Percentiles rank a stretch among this genome's conserved stretches.
phyloP scores from a whole-genome alignment of 2,329 filamentous ascomycete genomes.

The Thielaviopsis punctulata region DNA sequence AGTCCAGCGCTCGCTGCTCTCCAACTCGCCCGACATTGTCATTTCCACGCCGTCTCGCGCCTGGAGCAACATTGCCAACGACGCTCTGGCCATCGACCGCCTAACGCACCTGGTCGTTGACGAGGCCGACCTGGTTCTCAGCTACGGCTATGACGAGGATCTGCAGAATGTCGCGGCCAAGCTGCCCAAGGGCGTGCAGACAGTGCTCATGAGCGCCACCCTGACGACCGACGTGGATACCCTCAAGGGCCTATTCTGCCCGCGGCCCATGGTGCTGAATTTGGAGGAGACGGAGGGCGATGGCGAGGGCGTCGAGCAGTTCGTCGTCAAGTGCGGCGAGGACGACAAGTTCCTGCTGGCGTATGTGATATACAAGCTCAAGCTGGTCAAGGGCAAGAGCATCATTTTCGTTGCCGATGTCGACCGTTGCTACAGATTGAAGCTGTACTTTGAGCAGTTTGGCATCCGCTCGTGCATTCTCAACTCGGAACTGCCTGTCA shows the following conservation, averaged over 20 bases:
- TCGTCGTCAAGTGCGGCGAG: slow-evolving; percentile 78
- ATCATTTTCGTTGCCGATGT: slow-evolving; percentile 60
- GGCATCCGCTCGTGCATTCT: slow-evolving; percentile 84
- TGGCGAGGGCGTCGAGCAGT: slow-evolving; percentile 65
- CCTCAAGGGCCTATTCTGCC: slow-evolving; percentile 71
- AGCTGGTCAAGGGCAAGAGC: slow-evolving; percentile 83
- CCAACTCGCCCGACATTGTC: slow-evolving; percentile 74
- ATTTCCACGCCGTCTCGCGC: slow-evolving; percentile 81
- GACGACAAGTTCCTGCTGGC: slow-evolving; percentile 86
- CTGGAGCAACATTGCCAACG: slow-evolving; percentile 50
- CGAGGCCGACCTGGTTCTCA: slow-evolving; percentile 83
- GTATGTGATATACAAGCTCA: slow-evolving; percentile 43
- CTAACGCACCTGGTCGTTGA: slow-evolving; percentile 74
- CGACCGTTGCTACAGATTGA: slow-evolving; percentile 75
- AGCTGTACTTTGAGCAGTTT: slow-evolving; percentile 93
- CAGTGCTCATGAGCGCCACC: slow-evolving; percentile 85
- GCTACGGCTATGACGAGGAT: slow-evolving; percentile 87
- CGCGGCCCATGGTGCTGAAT: slow-evolving; percentile 61
- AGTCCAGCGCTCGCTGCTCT: slow-evolving; percentile 72
- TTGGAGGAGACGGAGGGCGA: slow-evolving; percentile 62
- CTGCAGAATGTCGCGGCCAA: slow-evolving; percentile 61
- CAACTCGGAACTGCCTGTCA: slow-evolving; percentile 87
- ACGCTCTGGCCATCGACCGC: slow-evolving; percentile 48
- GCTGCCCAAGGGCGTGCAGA: slow-evolving; percentile 73
- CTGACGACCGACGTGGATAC: slow-evolving; percentile 75